These are phyloP conservation scores for Areca catechu DNA, from an alignment of 176 grass and related monocot species.

Conservation along the genomic window DNA sequence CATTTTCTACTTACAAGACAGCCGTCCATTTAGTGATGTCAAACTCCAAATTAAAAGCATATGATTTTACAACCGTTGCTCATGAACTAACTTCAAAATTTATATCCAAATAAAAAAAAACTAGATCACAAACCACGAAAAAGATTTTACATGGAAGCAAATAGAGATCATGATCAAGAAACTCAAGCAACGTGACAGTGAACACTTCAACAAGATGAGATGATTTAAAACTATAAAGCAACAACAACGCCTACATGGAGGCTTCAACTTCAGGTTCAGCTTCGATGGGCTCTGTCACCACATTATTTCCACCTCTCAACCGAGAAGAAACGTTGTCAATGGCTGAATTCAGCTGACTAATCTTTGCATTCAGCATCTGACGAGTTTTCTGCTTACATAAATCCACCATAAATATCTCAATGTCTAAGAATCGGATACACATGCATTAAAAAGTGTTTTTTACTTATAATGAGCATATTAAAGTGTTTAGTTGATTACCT, in stretches of 20 bases:
- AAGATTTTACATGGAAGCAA: too few species aligned
- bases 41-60: too few species aligned
- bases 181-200: too few species aligned
- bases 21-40: too few species aligned
- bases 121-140: too few species aligned
- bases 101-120: too few species aligned
- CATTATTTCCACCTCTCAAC: slow-evolving; percentile 38
- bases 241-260: slow-evolving; percentile 12
- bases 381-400: slow-evolving; percentile 44
- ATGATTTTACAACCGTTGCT: too few species aligned
- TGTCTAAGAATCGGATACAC: not conserved
- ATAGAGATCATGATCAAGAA: too few species aligned
- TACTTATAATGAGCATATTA: not conserved
- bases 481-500: slow-evolving; percentile 21
- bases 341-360: slow-evolving; percentile 48
- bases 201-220: too few species aligned
- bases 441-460: not conserved
- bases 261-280: slow-evolving; percentile 44
- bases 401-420: not conserved
- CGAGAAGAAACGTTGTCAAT: slow-evolving; percentile 50
- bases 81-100: too few species aligned
- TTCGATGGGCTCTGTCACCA: slow-evolving; percentile 24
- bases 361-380: slow-evolving; percentile 59
- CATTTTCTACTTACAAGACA: too few species aligned
- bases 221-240: too few species aligned